Conservation (phyloP, 768 basidiomycete genomes). For the Tricholoma flavovirens region DNA sequence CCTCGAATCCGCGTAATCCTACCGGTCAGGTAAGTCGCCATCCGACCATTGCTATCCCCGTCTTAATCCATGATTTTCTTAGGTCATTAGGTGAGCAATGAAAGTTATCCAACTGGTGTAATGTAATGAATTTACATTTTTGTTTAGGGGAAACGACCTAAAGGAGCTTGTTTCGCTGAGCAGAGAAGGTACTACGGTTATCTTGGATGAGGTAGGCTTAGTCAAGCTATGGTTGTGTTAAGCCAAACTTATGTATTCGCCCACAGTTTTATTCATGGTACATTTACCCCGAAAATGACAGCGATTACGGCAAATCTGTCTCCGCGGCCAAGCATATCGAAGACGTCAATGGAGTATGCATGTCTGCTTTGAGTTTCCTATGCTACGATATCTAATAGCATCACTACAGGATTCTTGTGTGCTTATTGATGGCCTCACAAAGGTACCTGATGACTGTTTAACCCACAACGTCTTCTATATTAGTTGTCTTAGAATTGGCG, state of each 20-base stretch:
- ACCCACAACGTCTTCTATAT: background rate
- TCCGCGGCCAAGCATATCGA: conserved; percentile 82
- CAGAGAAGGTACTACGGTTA: conserved; percentile 75
- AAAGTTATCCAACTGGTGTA: background rate
- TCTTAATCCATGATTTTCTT: background rate
- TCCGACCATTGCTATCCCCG: background rate
- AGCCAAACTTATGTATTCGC: conserved; percentile 3
- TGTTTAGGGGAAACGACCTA: conserved; percentile 65
- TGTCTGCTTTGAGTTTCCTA: background rate
- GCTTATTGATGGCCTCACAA: conserved; percentile 90
- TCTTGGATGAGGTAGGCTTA: conserved; percentile 67
- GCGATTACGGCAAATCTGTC: conserved; percentile 70
- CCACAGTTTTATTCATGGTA: conserved; percentile 92
- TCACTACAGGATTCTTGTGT: conserved; percentile 65
- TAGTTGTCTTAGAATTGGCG: conserved; percentile 73
- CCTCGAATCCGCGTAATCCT: conserved; percentile 95
- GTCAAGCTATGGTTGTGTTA: background rate
- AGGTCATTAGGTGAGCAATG: conserved; percentile 48
- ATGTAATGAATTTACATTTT: conserved; percentile 1
- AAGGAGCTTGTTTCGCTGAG: conserved; percentile 71
- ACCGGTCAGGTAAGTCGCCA: conserved; percentile 71
- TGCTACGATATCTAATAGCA: background rate
- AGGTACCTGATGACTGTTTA: conserved; percentile 38
- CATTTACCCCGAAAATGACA: conserved; percentile 75
- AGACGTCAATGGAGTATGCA: conserved; percentile 66